Evolutionary conservation across 2,329 filamentous ascomycete species (phyloP), one percentile per base, ranked within the genome.

Genomic region (Magnaporthiopsis rhizophila): DNA sequence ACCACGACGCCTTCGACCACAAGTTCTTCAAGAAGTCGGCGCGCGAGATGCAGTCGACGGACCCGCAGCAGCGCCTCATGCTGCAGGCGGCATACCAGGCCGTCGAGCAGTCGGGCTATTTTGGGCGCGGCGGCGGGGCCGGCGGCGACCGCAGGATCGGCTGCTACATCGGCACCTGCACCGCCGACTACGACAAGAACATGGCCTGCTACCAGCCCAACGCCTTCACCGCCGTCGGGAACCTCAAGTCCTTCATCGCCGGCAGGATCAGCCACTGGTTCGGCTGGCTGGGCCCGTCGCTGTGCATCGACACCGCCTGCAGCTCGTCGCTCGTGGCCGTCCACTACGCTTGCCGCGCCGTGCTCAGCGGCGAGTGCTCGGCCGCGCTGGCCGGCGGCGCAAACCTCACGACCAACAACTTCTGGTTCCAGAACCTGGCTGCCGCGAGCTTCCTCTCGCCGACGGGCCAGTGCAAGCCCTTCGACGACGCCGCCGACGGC

Each of bases 61-160:
- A 80, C 65, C 78, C 78, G 12, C 75, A 78, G 65, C 75, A 78
- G 56, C 71, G 77, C 8, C 65, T 74, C 3, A 62, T 75, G 4
- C 71, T 79, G 7, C 75, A 80, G 66, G 71, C 70, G 1, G 75
- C 78, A 0, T 81, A 80, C 66, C 75, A 81, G 61, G 74, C 74
- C 0, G 65, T 78, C 3, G 73, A 75, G 64, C 64, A 66, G 62
- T 61, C 68, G 0, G 70, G 70, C 8, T 71, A 72, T 60, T 68
- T 69, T n/a, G 38, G n/a, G 34, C 38, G n/a, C 26, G 26, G 3
- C 15, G 28, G 28, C 56, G 36, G 38, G 38, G 12, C 6, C 34
- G 34, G 9, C 28, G 21, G 24, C 18, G 26, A 15, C 58, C 11
- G 58, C 26, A 70, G 68, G 28, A 66, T 79, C 1, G 79, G 79